A percentile compares a stretch with the other conserved stretches of the same genome.
Conservation (phyloP, 805 yeast genomes). For the Pichia rugopelliculosa region DNA sequence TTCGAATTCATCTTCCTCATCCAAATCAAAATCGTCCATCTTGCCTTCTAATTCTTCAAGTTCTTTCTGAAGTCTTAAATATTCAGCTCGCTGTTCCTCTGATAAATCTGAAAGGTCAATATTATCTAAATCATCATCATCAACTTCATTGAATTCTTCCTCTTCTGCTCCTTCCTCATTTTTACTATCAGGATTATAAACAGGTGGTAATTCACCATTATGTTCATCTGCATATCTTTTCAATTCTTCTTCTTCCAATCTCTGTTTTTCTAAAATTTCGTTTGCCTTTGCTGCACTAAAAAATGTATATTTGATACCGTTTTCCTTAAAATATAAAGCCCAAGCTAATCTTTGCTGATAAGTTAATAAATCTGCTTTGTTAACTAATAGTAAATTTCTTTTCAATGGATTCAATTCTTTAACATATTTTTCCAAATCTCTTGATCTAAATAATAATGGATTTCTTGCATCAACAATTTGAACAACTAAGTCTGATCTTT, state of each 20-base stretch:
- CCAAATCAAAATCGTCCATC: slow-evolving; percentile 9
- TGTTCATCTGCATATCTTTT: slow-evolving; percentile 11
- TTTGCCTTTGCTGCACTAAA: slow-evolving; percentile 89
- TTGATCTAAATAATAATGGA: slow-evolving; percentile 83
- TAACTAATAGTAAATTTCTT: slow-evolving; percentile 74
- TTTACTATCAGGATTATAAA: slow-evolving; percentile 1
- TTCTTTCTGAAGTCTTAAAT: slow-evolving; percentile 13
- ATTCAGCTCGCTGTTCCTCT: slow-evolving; percentile 18
- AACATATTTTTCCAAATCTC: slow-evolving; percentile 76
- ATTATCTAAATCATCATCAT: slow-evolving; percentile 14
- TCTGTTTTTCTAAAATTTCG: slow-evolving; percentile 60
- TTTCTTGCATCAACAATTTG: slow-evolving; percentile 98
- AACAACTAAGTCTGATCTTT: slow-evolving; percentile 86
- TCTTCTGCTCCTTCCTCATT: background rate
- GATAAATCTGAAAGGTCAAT: slow-evolving; percentile 16
- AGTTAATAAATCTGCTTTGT: slow-evolving; percentile 86
- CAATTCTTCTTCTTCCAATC: slow-evolving; percentile 30
- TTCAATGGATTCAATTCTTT: slow-evolving; percentile 68
- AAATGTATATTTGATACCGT: slow-evolving; percentile 76
- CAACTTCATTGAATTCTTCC: slow-evolving; percentile 5
- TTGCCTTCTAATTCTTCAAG: slow-evolving; percentile 16
- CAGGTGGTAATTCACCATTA: slow-evolving; percentile 10
- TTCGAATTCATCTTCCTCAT: slow-evolving; percentile 19
- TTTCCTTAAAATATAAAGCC: slow-evolving; percentile 73
- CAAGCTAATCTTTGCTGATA: slow-evolving; percentile 70